A percentile compares a stretch with the other conserved stretches of the same genome.
phyloP scores from a whole-genome alignment of 1,139 yeast genomes.

The Lodderomyces metapsilosis region DNA sequence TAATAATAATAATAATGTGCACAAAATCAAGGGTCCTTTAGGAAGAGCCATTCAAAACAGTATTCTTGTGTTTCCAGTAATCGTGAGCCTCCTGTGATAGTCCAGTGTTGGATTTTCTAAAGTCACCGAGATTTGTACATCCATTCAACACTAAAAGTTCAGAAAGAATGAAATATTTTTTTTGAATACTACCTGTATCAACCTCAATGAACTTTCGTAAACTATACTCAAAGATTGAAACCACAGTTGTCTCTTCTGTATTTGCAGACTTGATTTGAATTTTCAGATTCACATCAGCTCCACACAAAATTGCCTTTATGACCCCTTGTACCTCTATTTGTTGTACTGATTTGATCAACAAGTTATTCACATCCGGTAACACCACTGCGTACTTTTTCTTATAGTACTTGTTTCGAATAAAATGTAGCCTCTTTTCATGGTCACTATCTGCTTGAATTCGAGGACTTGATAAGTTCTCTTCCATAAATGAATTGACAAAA shows the following conservation, averaged over 20 bases:
- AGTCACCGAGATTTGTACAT: constrained; percentile 34
- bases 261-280: constrained; percentile 26
- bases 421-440: constrained; percentile 38
- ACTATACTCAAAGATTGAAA: constrained; percentile 60
- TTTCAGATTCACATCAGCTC: constrained; percentile 46
- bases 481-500: constrained; percentile 37
- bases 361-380: constrained; percentile 25
- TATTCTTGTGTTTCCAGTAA: constrained; percentile 52
- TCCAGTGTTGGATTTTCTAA: constrained; percentile 19
- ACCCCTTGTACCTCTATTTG: constrained; percentile 48
- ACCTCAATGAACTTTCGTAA: constrained; percentile 47
- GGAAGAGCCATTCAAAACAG: constrained; percentile 23
- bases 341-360: constrained; percentile 47
- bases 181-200: constrained; percentile 15
- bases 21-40: neutral
- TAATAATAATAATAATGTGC: neutral
- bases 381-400: constrained; percentile 33
- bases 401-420: constrained; percentile 52
- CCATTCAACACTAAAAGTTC: constrained; percentile 76
- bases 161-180: constrained; percentile 59
- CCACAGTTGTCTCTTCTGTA: constrained; percentile 18
- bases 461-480: constrained; percentile 19
- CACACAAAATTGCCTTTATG: constrained; percentile 47
- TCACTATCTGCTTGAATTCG: constrained; percentile 25
- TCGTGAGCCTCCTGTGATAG: constrained; percentile 42